Conservation (phyloP, 2,329 filamentous ascomycete genomes). For the Aspergillus melleus region DNA sequence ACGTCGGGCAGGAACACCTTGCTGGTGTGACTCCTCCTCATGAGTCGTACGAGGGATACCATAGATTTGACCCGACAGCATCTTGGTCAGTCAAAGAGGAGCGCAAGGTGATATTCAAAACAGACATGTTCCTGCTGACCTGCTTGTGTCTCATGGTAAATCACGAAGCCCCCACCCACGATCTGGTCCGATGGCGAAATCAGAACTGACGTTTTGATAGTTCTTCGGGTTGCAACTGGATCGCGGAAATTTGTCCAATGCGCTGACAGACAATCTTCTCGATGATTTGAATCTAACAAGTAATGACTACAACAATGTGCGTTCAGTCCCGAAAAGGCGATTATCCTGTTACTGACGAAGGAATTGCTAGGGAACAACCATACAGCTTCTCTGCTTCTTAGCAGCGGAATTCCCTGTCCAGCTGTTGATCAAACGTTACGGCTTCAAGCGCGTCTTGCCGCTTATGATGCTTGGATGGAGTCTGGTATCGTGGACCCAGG, state of each 20-base stretch:
- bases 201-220: not conserved
- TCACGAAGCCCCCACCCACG: not conserved
- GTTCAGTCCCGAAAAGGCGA: not conserved
- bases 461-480: conserved; percentile 49
- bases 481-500: conserved; percentile 40
- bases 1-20: conserved; percentile 27
- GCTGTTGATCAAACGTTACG: conserved; percentile 48
- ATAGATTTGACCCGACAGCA: conserved; percentile 26
- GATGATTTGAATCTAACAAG: conserved; percentile 34
- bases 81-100: conserved; percentile 44
- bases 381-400: conserved; percentile 26
- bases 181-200: not conserved
- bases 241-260: conserved; percentile 37
- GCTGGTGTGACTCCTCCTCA: conserved; percentile 29
- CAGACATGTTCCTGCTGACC: conserved; percentile 26
- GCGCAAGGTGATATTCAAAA: conserved; percentile 48
- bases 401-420: conserved; percentile 48
- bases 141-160: conserved; percentile 27
- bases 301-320: conserved; percentile 41
- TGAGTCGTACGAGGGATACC: conserved; percentile 27
- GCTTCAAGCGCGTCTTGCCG: conserved; percentile 48
- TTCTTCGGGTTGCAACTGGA: conserved; percentile 37
- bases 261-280: conserved; percentile 39
- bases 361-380: conserved; percentile 20
- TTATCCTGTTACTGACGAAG: not conserved